Evolutionary conservation across 768 basidiomycete genomes (phyloP).

Genomic region (Phlegmacium glaucopus): DNA sequence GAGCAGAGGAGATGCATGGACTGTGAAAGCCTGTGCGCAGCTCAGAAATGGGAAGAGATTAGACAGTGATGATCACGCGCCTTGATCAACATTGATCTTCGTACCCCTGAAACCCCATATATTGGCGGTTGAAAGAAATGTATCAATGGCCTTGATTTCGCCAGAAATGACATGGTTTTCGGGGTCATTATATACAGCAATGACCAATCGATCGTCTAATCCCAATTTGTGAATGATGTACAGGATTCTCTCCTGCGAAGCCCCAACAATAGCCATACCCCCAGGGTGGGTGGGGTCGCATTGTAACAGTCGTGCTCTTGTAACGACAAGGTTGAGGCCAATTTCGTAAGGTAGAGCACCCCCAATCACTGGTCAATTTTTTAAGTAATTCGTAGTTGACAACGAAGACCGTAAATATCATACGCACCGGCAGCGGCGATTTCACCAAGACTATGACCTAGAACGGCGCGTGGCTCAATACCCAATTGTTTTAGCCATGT

Average conservation of each 20-base stretch:
- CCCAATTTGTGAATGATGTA: conserved; percentile 9
- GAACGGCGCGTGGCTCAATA: conserved; percentile 18
- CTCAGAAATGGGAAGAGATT: background rate
- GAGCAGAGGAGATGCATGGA: conserved; percentile 16
- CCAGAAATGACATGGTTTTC: conserved; percentile 23
- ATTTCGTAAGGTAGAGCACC: conserved; percentile 19
- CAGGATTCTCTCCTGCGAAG: conserved; percentile 10
- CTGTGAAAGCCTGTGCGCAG: conserved; percentile 28
- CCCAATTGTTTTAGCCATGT: conserved; percentile 20
- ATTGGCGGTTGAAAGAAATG: conserved; percentile 10
- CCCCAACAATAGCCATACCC: conserved; percentile 24
- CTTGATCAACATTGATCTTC: conserved; percentile 24
- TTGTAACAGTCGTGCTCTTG: conserved; percentile 17
- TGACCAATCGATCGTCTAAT: conserved; percentile 12
- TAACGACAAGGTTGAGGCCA: conserved; percentile 22
- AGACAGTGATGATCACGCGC: conserved; percentile 2
- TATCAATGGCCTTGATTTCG: conserved; percentile 11
- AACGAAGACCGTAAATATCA: background rate
- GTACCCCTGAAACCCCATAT: conserved; percentile 16
- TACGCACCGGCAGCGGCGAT: conserved; percentile 27
- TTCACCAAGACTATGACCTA: conserved; percentile 31
- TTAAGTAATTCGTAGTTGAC: background rate
- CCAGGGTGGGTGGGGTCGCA: conserved; percentile 11
- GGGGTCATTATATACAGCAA: conserved; percentile 21
- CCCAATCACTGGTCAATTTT: conserved; percentile 15